These are phyloP conservation scores for Penstemon davidsonii DNA, from an alignment of 257 asterid genomes.

Conservation along the genomic window DNA sequence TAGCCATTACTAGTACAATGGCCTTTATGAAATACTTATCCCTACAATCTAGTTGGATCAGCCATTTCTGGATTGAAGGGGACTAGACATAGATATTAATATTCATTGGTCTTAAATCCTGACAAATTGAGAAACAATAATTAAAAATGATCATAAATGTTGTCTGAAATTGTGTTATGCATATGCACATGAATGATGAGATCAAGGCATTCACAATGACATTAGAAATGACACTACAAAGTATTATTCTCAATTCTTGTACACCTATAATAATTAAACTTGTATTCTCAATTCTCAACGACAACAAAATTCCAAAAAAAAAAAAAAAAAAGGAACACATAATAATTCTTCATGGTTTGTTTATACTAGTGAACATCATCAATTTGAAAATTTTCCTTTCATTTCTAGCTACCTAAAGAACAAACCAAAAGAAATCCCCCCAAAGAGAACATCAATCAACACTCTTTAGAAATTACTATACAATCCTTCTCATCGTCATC, in stretches of 20 bases:
- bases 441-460: not conserved
- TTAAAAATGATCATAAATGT: constrained; percentile 2
- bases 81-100: constrained; percentile 26
- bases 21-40: constrained; percentile 15
- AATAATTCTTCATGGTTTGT: constrained; percentile 15
- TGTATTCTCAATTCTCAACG: constrained; percentile 1
- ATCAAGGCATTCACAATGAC: constrained; percentile 23
- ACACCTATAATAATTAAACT: constrained; percentile 18
- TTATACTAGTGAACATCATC: constrained; percentile 19
- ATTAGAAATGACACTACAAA: constrained; percentile 8
- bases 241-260: constrained; percentile 18
- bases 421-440: not conserved
- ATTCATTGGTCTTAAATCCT: not conserved
- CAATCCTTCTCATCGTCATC: not conserved
- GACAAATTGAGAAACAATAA: constrained; percentile 14
- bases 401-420: constrained; percentile 16
- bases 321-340: not conserved
- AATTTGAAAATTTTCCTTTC: constrained; percentile 13
- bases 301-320: constrained; percentile 9
- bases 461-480: not conserved
- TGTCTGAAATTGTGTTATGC: not conserved
- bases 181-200: not conserved
- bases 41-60: constrained; percentile 19
- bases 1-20: not conserved
- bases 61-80: constrained; percentile 29